Percentiles rank a stretch among this genome's conserved stretches.
Conservation (phyloP, 345 rosid genomes). For the Eucalyptus leucophloia region DNA sequence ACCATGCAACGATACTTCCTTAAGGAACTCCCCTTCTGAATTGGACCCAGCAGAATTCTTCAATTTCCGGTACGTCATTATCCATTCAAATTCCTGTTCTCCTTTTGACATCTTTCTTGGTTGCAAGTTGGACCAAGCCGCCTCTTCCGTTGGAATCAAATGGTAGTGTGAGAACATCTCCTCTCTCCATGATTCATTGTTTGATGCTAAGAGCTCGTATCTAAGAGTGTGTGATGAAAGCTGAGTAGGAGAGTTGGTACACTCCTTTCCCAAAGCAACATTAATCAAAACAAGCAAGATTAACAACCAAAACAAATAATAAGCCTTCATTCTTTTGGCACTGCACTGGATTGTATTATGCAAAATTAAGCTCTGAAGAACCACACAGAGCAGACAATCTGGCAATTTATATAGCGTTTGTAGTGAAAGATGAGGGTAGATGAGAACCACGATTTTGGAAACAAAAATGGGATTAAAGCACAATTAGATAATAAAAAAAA, state of each 20-base stretch:
- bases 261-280: constrained; percentile 50
- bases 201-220: constrained; percentile 43
- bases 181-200: constrained; percentile 47
- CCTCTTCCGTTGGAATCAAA: constrained; percentile 69
- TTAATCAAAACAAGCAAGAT: background rate
- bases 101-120: constrained; percentile 65
- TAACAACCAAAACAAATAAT: background rate
- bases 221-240: constrained; percentile 73
- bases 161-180: constrained; percentile 77
- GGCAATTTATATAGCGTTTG: background rate
- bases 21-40: constrained; percentile 31
- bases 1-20: constrained; percentile 68
- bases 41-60: constrained; percentile 24
- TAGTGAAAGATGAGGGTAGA: background rate
- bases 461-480: background rate
- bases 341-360: background rate
- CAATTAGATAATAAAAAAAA: background rate
- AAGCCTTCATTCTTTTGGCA: constrained; percentile 8
- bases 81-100: constrained; percentile 59
- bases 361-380: background rate
- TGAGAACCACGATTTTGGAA: background rate
- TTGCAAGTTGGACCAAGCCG: constrained; percentile 63
- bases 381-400: background rate
- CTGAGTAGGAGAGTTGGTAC: constrained; percentile 62
- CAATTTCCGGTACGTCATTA: constrained; percentile 51